Percentiles rank a stretch among this genome's conserved stretches.
Conservation (phyloP, 352 stramenopile species). For the Blastocystis sp. region DNA sequence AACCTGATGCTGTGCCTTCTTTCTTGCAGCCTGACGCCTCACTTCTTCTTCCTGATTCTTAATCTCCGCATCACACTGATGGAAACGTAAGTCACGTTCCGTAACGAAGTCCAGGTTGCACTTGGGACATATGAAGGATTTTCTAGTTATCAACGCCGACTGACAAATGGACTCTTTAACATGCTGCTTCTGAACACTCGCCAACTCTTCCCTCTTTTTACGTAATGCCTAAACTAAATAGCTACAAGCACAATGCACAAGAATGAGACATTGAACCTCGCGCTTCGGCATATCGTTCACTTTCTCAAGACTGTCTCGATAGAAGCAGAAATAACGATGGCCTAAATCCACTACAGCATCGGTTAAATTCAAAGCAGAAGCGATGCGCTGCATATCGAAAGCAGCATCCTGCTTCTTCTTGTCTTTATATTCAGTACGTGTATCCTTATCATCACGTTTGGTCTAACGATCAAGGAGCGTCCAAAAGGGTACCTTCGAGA, state of each 20-base stretch:
- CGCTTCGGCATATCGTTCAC: slow-evolving; percentile 55
- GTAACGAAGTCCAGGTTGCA: not conserved
- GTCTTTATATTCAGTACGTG: slow-evolving; percentile 57
- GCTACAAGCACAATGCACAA: not conserved
- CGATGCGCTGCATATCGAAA: slow-evolving; percentile 44
- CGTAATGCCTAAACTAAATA: slow-evolving; percentile 14
- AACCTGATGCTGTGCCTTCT: not conserved
- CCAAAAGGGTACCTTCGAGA: not conserved
- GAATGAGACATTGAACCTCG: slow-evolving; percentile 57
- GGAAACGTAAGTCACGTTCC: not conserved
- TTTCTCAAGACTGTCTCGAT: slow-evolving; percentile 41
- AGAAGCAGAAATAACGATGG: slow-evolving; percentile 49
- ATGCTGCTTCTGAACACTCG: slow-evolving; percentile 19
- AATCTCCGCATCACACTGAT: slow-evolving; percentile 12
- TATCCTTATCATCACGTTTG: slow-evolving; percentile 45
- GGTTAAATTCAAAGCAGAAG: not conserved
- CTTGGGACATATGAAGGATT: slow-evolving; percentile 32
- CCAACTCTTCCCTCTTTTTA: not conserved
- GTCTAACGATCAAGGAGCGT: not conserved
- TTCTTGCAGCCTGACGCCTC: not conserved
- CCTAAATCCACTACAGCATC: slow-evolving; percentile 51
- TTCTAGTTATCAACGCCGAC: not conserved
- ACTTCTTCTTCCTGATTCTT: not conserved
- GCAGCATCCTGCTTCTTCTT: slow-evolving; percentile 41
- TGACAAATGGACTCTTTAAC: not conserved